A percentile compares a stretch with the other conserved stretches of the same genome.
Evolutionary conservation across 495 filamentous ascomycete genomes (phyloP).

Genomic region (Pyrenopolyporus hunteri): DNA sequence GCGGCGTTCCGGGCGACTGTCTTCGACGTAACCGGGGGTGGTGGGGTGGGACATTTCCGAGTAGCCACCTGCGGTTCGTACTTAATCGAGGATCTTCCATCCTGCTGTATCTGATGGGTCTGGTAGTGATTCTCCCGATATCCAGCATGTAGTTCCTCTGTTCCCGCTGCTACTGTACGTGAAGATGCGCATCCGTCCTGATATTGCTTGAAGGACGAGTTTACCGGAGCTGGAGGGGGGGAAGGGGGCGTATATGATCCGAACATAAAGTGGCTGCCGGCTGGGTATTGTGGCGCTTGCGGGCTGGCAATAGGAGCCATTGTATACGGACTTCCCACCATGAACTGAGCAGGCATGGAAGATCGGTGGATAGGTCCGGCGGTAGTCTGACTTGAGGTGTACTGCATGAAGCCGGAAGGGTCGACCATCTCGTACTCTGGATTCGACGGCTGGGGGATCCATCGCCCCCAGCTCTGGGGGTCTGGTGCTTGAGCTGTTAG

Average conservation of each 20-base stretch:
- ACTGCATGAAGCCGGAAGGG: constrained; percentile 41
- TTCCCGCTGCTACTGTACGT: constrained; percentile 15
- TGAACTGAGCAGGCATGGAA: constrained; percentile 41
- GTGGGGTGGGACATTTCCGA: constrained; percentile 15
- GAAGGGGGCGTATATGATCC: constrained; percentile 43
- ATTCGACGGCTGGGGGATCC: constrained; percentile 47
- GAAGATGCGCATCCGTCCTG: constrained; percentile 43
- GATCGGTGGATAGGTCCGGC: constrained; percentile 41
- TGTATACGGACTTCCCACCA: constrained; percentile 43
- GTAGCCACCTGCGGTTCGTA: constrained; percentile 43
- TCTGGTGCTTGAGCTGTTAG: constrained; percentile 45
- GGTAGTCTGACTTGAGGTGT: constrained; percentile 41
- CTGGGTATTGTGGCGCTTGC: constrained; percentile 44
- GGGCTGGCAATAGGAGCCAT: constrained; percentile 45
- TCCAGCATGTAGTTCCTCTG: constrained; percentile 4
- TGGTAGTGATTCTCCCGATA: constrained; percentile 27
- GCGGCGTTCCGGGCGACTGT: constrained; percentile 38
- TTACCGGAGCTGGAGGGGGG: constrained; percentile 36
- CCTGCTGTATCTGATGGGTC: constrained; percentile 20
- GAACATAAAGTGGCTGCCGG: constrained; percentile 45
- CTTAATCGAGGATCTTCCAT: constrained; percentile 38
- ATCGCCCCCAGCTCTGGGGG: constrained; percentile 48
- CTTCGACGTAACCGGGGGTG: constrained; percentile 22
- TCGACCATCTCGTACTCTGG: constrained; percentile 49
- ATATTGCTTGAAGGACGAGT: constrained; percentile 46